Conservation (phyloP, 257 asterid genomes). For the Penstemon davidsonii region DNA sequence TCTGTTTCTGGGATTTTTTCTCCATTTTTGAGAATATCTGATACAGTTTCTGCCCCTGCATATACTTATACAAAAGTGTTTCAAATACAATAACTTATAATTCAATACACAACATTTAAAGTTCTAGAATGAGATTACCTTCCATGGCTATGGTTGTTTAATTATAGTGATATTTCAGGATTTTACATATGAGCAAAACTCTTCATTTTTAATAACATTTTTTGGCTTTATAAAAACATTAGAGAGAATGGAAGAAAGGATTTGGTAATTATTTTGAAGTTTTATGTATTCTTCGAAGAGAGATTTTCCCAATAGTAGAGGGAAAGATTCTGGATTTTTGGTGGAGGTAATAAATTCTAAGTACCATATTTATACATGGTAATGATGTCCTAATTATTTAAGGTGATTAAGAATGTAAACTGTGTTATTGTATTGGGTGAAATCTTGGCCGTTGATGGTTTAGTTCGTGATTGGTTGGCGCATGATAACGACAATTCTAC, state of each 20-base stretch:
- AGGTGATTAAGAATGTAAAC: neutral
- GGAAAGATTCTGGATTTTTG: slow-evolving; percentile 32
- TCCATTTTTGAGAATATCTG: neutral
- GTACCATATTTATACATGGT: slow-evolving; percentile 30
- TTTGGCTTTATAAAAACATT: no score
- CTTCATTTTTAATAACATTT: no score
- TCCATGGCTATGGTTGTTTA: slow-evolving; percentile 23
- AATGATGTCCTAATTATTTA: neutral
- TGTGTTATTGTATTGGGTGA: slow-evolving; percentile 16
- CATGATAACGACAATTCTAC: neutral
- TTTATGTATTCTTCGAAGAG: slow-evolving; percentile 13
- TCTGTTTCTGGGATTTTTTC: slow-evolving; percentile 8
- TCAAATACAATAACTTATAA: neutral
- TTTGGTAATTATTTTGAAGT: slow-evolving; percentile 2
- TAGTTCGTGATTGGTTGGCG: slow-evolving; percentile 21
- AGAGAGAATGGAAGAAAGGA: slow-evolving; percentile 12
- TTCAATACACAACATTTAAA: neutral
- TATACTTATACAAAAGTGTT: neutral
- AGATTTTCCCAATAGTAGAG: neutral
- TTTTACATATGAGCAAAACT: slow-evolving; percentile 23
- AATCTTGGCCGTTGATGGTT: slow-evolving; percentile 27
- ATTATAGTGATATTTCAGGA: neutral
- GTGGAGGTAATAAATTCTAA: slow-evolving; percentile 28
- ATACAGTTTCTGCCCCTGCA: slow-evolving; percentile 11
- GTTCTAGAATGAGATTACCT: slow-evolving; percentile 30